Conservation (phyloP, 73 alveolate species). For the Urostyla sp. region DNA sequence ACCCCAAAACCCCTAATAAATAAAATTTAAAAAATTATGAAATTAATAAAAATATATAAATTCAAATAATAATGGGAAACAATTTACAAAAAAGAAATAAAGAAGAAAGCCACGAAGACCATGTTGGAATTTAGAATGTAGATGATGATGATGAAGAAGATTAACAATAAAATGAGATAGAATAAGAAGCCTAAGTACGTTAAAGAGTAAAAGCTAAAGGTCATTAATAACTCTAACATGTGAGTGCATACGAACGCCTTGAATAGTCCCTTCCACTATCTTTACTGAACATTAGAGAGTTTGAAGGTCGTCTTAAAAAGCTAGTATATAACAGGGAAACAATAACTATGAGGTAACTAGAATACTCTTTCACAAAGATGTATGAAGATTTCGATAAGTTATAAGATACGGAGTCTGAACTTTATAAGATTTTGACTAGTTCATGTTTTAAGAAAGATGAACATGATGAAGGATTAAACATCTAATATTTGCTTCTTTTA, state of each 20-base stretch:
- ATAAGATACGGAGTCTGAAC: not conserved
- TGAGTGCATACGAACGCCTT: conserved; percentile 28
- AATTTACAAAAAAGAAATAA: no score
- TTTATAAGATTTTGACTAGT: conserved; percentile 30
- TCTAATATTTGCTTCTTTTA: conserved; percentile 16
- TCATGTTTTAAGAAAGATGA: not conserved
- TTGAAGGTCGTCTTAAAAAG: conserved; percentile 37
- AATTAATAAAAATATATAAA: no score
- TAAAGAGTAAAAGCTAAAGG: no score
- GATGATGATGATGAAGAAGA: no score
- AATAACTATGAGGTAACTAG: not conserved
- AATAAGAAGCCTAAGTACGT: no score
- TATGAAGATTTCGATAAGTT: conserved; percentile 40
- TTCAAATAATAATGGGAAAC: no score
- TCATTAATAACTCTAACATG: no score
- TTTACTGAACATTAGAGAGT: conserved; percentile 33
- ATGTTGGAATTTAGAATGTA: no score
- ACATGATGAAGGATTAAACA: conserved; percentile 2
- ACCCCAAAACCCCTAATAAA: no score
- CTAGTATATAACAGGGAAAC: conserved; percentile 31
- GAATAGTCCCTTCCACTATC: conserved; percentile 15
- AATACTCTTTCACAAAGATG: not conserved
- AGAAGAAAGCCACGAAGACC: no score
- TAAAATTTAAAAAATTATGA: no score
- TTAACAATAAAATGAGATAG: no score